These are phyloP conservation scores for Heritiera littoralis DNA, from an alignment of 345 rosid species.

Conservation along the genomic window DNA sequence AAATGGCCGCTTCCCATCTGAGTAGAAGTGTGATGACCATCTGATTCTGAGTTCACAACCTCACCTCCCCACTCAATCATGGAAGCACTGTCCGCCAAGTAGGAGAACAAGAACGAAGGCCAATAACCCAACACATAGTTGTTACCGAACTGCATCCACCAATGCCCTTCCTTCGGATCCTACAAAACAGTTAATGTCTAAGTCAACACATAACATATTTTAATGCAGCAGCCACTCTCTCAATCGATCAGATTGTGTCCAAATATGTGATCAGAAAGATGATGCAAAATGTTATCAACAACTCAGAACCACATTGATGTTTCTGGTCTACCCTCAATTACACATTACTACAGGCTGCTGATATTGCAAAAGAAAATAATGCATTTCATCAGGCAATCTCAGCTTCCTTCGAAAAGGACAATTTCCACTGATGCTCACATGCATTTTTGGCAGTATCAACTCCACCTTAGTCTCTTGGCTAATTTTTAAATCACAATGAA, in stretches of 20 bases:
- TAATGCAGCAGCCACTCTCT: neutral
- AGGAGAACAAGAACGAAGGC: slow-evolving; percentile 95
- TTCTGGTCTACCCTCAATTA: slow-evolving; percentile 16
- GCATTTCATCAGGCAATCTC: slow-evolving; percentile 16
- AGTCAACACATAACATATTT: neutral
- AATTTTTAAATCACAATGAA: neutral
- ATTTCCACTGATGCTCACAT: slow-evolving; percentile 30
- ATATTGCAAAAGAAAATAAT: slow-evolving; percentile 22
- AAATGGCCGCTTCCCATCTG: slow-evolving; percentile 97
- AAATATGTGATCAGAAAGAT: slow-evolving; percentile 15
- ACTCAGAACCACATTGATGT: slow-evolving; percentile 25
- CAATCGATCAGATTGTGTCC: neutral
- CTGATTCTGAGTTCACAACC: slow-evolving; percentile 85
- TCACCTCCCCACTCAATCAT: slow-evolving; percentile 99
- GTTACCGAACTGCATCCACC: slow-evolving; percentile 99
- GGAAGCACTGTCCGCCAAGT: slow-evolving; percentile 83
- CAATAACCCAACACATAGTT: slow-evolving; percentile 85
- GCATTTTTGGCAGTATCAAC: slow-evolving; percentile 22
- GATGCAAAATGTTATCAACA: slow-evolving; percentile 24
- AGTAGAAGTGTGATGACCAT: slow-evolving; percentile 84
- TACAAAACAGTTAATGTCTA: slow-evolving; percentile 19
- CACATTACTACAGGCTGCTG: neutral
- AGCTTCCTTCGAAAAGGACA: slow-evolving; percentile 26
- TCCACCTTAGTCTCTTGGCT: neutral
- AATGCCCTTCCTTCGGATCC: slow-evolving; percentile 97